A percentile compares a stretch with the other conserved stretches of the same genome.
Conservation (phyloP, 352 stramenopile species). For the Phytophthora tubulina region DNA sequence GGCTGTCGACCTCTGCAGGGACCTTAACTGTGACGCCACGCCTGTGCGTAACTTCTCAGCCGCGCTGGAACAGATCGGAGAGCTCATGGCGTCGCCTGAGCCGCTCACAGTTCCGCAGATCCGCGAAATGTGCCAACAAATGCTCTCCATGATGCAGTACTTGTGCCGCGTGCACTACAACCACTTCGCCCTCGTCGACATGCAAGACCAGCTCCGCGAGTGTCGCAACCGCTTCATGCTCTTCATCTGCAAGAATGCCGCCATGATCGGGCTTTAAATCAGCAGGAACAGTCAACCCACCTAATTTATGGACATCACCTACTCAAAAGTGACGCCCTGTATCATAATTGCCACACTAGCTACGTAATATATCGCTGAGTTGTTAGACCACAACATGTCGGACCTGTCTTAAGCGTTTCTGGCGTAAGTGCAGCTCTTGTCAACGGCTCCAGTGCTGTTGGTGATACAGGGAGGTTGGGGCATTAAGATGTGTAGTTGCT, state of each 20-base stretch:
- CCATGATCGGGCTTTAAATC: slow-evolving; percentile 67
- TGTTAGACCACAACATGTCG: slow-evolving; percentile 17
- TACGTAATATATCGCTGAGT: slow-evolving; percentile 35
- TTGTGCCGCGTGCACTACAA: slow-evolving; percentile 71
- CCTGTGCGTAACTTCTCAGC: slow-evolving; percentile 43
- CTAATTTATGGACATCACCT: slow-evolving; percentile 39
- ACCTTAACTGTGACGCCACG: slow-evolving; percentile 53
- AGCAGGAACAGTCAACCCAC: not conserved
- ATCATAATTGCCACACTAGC: slow-evolving; percentile 31
- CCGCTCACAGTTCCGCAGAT: slow-evolving; percentile 67
- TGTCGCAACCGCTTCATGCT: slow-evolving; percentile 81
- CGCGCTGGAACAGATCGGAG: slow-evolving; percentile 54
- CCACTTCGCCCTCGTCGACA: slow-evolving; percentile 77
- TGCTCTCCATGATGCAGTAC: slow-evolving; percentile 81
- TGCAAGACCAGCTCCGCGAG: slow-evolving; percentile 73
- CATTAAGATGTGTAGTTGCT: too few species aligned
- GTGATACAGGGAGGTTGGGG: not conserved
- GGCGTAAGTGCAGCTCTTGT: slow-evolving; percentile 25
- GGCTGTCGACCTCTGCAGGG: slow-evolving; percentile 60
- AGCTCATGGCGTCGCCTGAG: slow-evolving; percentile 56
- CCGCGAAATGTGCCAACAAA: slow-evolving; percentile 71
- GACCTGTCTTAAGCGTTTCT: slow-evolving; percentile 19
- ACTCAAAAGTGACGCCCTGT: slow-evolving; percentile 12
- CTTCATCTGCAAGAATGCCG: slow-evolving; percentile 79
- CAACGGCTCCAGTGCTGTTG: slow-evolving; percentile 3